Conservation (phyloP, 192 early-diverging fungal species). For the Coemansia sp. region DNA sequence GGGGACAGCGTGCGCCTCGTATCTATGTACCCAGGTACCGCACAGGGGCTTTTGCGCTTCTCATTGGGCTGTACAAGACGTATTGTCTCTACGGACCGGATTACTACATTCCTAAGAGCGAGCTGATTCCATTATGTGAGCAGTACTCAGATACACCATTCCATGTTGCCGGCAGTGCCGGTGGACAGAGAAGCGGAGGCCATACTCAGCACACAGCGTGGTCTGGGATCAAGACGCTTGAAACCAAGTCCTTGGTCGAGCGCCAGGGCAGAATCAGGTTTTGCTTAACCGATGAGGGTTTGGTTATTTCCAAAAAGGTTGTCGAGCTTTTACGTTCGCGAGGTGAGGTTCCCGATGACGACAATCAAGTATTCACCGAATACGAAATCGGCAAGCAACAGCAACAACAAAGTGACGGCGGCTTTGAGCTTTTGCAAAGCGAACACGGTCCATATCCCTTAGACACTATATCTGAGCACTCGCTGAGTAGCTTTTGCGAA, state of each 20-base stretch:
- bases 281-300: slow-evolving; percentile 71
- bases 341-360: slow-evolving; percentile 24
- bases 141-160: slow-evolving; percentile 68
- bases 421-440: neutral
- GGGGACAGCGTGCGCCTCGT: slow-evolving; percentile 5
- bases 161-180: slow-evolving; percentile 31
- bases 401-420: neutral
- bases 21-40: slow-evolving; percentile 76
- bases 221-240: slow-evolving; percentile 72
- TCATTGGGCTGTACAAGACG: slow-evolving; percentile 63
- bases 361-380: slow-evolving; percentile 17
- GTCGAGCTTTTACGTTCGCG: slow-evolving; percentile 35
- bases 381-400: slow-evolving; percentile 10
- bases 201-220: slow-evolving; percentile 68
- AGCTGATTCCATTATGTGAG: slow-evolving; percentile 68
- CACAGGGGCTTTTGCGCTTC: slow-evolving; percentile 78
- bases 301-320: slow-evolving; percentile 58
- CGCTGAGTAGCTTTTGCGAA: neutral
- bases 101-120: slow-evolving; percentile 62
- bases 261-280: slow-evolving; percentile 62
- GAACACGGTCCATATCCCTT: neutral
- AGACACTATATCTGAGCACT: neutral
- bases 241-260: slow-evolving; percentile 66
- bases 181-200: slow-evolving; percentile 25
- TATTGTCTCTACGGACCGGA: slow-evolving; percentile 37